These are phyloP conservation scores for Solanum etuberosum DNA, from an alignment of 257 asterid genomes.

Conservation along the genomic window DNA sequence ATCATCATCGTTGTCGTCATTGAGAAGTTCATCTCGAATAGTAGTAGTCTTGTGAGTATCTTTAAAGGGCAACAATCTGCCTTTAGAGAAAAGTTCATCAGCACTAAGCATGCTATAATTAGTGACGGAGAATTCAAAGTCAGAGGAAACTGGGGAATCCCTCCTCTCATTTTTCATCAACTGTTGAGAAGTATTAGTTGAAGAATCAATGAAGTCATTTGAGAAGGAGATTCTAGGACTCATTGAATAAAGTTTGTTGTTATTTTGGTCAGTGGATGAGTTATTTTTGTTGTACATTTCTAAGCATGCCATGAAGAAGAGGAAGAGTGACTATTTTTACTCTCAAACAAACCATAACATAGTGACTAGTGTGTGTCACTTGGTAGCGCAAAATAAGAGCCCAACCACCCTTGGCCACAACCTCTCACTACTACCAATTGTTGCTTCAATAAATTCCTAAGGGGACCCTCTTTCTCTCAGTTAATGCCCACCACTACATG, in stretches of 20 bases:
- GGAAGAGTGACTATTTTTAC: background rate
- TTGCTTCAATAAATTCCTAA: background rate
- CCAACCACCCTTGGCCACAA: background rate
- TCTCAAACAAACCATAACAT: background rate
- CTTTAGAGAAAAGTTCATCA: constrained; percentile 74
- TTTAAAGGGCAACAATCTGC: constrained; percentile 58
- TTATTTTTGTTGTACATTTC: constrained; percentile 56
- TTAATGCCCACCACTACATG: constrained; percentile 39
- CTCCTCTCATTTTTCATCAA: background rate
- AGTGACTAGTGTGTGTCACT: background rate
- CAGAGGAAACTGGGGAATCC: constrained; percentile 82
- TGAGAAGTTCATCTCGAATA: constrained; percentile 62
- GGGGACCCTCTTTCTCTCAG: constrained; percentile 10
- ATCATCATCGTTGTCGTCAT: constrained; percentile 4
- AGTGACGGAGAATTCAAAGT: constrained; percentile 70
- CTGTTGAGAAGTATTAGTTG: background rate
- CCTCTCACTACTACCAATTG: background rate
- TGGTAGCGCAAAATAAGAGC: background rate
- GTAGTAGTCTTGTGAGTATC: constrained; percentile 31
- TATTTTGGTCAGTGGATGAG: constrained; percentile 12
- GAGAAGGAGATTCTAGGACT: constrained; percentile 96
- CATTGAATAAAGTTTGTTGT: constrained; percentile 17
- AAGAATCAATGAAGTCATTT: constrained; percentile 58
- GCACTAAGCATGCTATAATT: constrained; percentile 76
- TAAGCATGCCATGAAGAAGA: constrained; percentile 46